Conservation (phyloP, 768 basidiomycete genomes). For the Hericium alpestre region DNA sequence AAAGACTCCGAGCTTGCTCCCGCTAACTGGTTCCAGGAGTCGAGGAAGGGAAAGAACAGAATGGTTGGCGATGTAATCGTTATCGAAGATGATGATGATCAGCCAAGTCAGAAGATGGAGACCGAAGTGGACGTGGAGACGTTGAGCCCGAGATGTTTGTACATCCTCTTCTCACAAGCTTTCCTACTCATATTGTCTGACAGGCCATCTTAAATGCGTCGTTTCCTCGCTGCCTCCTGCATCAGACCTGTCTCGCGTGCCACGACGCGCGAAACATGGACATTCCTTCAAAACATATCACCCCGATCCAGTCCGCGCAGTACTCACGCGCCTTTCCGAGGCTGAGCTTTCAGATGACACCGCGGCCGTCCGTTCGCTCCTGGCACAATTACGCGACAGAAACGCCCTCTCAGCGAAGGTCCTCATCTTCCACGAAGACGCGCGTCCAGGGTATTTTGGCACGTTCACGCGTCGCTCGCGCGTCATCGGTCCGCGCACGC, state of each 20-base stretch:
- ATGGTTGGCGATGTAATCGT: slow-evolving; percentile 40
- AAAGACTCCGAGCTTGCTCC: slow-evolving; percentile 67
- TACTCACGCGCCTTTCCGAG: slow-evolving; percentile 59
- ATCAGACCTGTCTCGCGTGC: slow-evolving; percentile 4
- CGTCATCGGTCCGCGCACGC: slow-evolving; percentile 71
- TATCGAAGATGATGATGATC: slow-evolving; percentile 42
- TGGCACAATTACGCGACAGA: slow-evolving; percentile 52
- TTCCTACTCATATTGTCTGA: not conserved
- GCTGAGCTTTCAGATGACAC: slow-evolving; percentile 71
- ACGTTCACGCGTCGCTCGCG: slow-evolving; percentile 84
- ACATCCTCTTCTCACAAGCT: not conserved
- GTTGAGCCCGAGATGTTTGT: slow-evolving; percentile 32
- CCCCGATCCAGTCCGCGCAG: slow-evolving; percentile 32
- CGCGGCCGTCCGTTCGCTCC: slow-evolving; percentile 52
- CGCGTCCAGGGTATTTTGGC: slow-evolving; percentile 86
- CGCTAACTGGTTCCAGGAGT: slow-evolving; percentile 51
- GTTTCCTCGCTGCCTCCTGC: slow-evolving; percentile 12
- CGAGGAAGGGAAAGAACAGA: slow-evolving; percentile 15
- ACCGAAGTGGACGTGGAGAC: slow-evolving; percentile 18
- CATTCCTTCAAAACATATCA: slow-evolving; percentile 3
- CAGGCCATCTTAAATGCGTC: slow-evolving; percentile 16
- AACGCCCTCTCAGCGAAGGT: slow-evolving; percentile 62
- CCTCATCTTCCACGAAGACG: slow-evolving; percentile 74
- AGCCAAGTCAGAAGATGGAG: slow-evolving; percentile 13
- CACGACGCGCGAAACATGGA: not conserved